Evolutionary conservation across 2,329 filamentous ascomycete genomes (phyloP).

Genomic region (Clarireedia hainanense): DNA sequence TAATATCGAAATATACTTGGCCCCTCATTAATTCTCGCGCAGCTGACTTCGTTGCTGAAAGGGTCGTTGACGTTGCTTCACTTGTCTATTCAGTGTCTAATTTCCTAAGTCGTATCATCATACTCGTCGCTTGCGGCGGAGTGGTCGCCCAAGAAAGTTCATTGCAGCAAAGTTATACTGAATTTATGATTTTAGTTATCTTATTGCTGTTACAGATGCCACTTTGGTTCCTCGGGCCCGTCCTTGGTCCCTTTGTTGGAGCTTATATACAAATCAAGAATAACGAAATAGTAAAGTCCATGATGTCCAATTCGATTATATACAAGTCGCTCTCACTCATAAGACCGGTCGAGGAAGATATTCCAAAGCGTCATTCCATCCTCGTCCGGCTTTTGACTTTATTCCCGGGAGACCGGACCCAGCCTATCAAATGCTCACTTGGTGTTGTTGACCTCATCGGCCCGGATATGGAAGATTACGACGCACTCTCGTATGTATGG

Average conservation of each 20-base stretch:
- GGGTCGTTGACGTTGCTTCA: not conserved
- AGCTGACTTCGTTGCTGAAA: not conserved
- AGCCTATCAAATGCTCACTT: not conserved
- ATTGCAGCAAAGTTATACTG: not conserved
- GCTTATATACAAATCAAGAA: not conserved
- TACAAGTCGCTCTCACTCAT: not conserved
- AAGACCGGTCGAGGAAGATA: not conserved
- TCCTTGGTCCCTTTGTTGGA: not conserved
- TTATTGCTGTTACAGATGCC: not conserved
- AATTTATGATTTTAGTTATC: too few relatives aligned
- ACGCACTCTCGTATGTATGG: constrained; percentile 11
- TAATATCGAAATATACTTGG: not conserved
- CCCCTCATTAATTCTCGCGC: not conserved
- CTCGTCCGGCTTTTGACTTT: not conserved
- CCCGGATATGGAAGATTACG: not conserved
- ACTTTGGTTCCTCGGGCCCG: not conserved
- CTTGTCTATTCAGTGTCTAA: not conserved
- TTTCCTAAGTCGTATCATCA: not conserved
- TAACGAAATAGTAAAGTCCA: not conserved
- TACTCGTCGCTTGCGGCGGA: not conserved
- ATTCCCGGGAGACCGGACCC: not conserved
- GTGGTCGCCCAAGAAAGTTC: not conserved
- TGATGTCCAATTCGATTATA: not conserved
- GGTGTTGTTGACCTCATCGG: not conserved
- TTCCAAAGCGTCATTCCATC: not conserved